Evolutionary conservation across 352 stramenopile species (phyloP).

Genomic region (Phytophthora gonapodyides): DNA sequence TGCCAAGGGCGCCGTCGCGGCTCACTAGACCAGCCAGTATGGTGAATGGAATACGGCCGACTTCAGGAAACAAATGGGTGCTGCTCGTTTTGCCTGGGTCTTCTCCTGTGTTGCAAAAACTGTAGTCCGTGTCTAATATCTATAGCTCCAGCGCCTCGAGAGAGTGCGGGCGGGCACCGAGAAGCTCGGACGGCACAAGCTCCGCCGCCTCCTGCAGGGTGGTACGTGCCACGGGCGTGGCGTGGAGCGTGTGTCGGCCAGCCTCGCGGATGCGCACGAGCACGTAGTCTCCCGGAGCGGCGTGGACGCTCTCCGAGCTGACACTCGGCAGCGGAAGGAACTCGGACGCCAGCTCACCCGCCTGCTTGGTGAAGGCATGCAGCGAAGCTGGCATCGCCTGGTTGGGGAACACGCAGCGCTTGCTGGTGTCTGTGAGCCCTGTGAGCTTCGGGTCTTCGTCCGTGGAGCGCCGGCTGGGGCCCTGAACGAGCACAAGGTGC

Average conservation of each 20-base stretch:
- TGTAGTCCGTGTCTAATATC: conserved; percentile 30
- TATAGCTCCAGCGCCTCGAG: conserved; percentile 44
- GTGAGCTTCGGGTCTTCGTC: conserved; percentile 81
- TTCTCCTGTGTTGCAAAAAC: conserved; percentile 17
- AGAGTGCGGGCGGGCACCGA: conserved; percentile 58
- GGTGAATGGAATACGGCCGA: conserved; percentile 7
- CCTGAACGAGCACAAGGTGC: conserved; percentile 97
- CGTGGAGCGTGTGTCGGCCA: conserved; percentile 83
- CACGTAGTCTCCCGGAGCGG: conserved; percentile 79
- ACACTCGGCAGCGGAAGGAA: conserved; percentile 55
- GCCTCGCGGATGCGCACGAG: conserved; percentile 81
- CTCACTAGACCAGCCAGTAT: conserved; percentile 35
- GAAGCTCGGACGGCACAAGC: conserved; percentile 54
- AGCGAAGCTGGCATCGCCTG: conserved; percentile 56
- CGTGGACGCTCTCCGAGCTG: conserved; percentile 43
- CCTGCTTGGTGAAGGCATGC: conserved; percentile 43
- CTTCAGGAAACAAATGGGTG: conserved; percentile 13
- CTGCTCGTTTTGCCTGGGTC: conserved; percentile 17
- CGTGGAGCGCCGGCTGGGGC: conserved; percentile 83
- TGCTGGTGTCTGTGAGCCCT: conserved; percentile 87
- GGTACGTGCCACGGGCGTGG: conserved; percentile 75
- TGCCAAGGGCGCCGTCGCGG: conserved; percentile 57
- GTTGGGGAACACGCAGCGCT: conserved; percentile 87
- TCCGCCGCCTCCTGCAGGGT: conserved; percentile 67
- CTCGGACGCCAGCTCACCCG: conserved; percentile 37